A percentile compares a stretch with the other conserved stretches of the same genome.
Conservation (phyloP, 768 basidiomycete genomes). For the Trametes coccinea region DNA sequence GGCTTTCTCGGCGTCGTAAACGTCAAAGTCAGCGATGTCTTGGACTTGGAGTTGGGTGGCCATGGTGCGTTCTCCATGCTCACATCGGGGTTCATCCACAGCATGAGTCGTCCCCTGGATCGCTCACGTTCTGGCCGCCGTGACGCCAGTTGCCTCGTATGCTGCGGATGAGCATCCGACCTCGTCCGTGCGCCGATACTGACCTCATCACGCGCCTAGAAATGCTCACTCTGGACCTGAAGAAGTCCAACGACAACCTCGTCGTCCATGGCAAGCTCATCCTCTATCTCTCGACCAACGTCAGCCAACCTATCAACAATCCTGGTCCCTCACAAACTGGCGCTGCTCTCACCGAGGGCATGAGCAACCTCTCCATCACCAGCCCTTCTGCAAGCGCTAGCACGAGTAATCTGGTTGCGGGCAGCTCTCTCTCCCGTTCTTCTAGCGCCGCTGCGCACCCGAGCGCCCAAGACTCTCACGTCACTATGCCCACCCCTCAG, state of each 20-base stretch:
- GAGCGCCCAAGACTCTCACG: slow-evolving; percentile 35
- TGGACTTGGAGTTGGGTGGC: slow-evolving; percentile 90
- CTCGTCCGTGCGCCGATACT: neutral
- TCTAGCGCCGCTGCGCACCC: slow-evolving; percentile 68
- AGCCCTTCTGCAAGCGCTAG: slow-evolving; percentile 53
- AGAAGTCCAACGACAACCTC: slow-evolving; percentile 98
- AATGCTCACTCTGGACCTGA: slow-evolving; percentile 94
- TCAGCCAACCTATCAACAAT: slow-evolving; percentile 80
- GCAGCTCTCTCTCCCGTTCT: slow-evolving; percentile 57
- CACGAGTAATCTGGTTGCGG: slow-evolving; percentile 31
- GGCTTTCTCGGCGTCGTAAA: slow-evolving; percentile 99
- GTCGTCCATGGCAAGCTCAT: slow-evolving; percentile 98
- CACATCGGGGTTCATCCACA: neutral
- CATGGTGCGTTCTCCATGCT: slow-evolving; percentile 67
- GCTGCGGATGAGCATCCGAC: neutral
- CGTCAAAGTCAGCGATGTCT: slow-evolving; percentile 82
- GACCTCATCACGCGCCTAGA: slow-evolving; percentile 41
- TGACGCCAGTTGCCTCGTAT: too few species aligned
- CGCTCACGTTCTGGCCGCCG: too few species aligned
- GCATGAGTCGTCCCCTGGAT: too few species aligned
- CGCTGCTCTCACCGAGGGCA: slow-evolving; percentile 52
- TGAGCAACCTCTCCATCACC: slow-evolving; percentile 62
- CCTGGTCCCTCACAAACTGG: slow-evolving; percentile 75
- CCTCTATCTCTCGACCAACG: slow-evolving; percentile 92
- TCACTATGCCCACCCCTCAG: slow-evolving; percentile 43